Percentiles rank a stretch among this genome's conserved stretches.
These are phyloP conservation scores for Globisporangium canariense DNA, from an alignment of 352 stramenopile genomes.

Conservation along the genomic window DNA sequence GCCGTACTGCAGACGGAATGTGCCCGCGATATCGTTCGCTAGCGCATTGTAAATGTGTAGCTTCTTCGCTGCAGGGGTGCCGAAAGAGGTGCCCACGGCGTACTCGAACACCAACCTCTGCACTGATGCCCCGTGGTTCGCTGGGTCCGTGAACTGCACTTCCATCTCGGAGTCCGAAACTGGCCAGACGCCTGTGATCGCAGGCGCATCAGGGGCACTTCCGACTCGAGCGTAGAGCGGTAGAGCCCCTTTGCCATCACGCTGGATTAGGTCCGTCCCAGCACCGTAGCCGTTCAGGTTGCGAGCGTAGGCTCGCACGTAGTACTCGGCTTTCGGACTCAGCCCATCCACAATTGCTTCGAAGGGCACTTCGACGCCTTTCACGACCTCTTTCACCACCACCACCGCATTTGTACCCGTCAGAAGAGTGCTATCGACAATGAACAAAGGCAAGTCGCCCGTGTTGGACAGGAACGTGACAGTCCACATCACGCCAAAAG, in stretches of 20 bases:
- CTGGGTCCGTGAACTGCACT: slow-evolving; percentile 27
- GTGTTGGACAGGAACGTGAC: slow-evolving; percentile 72
- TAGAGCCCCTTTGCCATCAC: slow-evolving; percentile 47
- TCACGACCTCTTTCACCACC: slow-evolving; percentile 44
- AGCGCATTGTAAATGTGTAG: slow-evolving; percentile 42
- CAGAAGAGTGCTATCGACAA: slow-evolving; percentile 32
- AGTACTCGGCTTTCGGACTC: slow-evolving; percentile 43
- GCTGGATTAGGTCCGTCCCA: slow-evolving; percentile 59
- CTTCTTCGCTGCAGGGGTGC: slow-evolving; percentile 39
- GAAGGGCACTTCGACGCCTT: slow-evolving; percentile 57
- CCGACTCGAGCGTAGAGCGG: slow-evolving; percentile 39
- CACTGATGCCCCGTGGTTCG: slow-evolving; percentile 30
- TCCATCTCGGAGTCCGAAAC: slow-evolving; percentile 57
- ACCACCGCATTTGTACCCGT: slow-evolving; percentile 43
- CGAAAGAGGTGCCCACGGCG: slow-evolving; percentile 45
- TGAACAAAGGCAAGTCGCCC: slow-evolving; percentile 57
- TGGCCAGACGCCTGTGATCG: slow-evolving; percentile 40
- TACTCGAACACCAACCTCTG: slow-evolving; percentile 64
- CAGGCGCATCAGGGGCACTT: slow-evolving; percentile 30
- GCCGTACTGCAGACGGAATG: slow-evolving; percentile 68
- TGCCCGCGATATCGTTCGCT: slow-evolving; percentile 56
- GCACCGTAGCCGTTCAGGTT: slow-evolving; percentile 69
- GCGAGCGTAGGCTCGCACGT: slow-evolving; percentile 54
- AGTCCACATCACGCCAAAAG: slow-evolving; percentile 57
- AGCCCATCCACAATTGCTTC: slow-evolving; percentile 61